Conservation (phyloP, 495 filamentous ascomycete genomes). For the Penicillium dipodomyicola region DNA sequence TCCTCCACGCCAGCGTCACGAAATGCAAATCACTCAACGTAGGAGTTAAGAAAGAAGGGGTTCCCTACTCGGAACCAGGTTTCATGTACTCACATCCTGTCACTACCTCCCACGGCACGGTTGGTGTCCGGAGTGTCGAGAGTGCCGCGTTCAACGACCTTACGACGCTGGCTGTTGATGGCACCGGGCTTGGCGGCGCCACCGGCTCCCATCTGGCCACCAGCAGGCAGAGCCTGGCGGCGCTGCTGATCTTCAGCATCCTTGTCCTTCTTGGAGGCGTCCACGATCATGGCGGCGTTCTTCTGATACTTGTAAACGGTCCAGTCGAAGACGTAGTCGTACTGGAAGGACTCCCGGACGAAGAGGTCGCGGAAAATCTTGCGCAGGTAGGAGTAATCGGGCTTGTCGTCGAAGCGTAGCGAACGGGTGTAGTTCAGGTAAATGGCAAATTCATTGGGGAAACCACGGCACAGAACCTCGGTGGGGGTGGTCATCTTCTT, state of each 20-base stretch:
- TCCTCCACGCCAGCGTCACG: constrained; percentile 77
- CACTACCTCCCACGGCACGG: constrained; percentile 86
- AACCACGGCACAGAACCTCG: constrained; percentile 97
- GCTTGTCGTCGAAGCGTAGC: constrained; percentile 99
- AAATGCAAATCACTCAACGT: constrained; percentile 75
- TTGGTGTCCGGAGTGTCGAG: constrained; percentile 80
- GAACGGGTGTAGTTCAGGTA: constrained; percentile 99
- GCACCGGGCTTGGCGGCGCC: constrained; percentile 66
- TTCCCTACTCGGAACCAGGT: constrained; percentile 93
- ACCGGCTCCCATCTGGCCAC: constrained; percentile 56
- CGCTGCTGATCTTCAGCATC: constrained; percentile 73
- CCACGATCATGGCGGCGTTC: constrained; percentile 88
- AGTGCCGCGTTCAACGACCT: constrained; percentile 70
- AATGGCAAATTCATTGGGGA: constrained; percentile 99
- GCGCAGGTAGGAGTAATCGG: constrained; percentile 98
- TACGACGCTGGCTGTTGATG: constrained; percentile 77
- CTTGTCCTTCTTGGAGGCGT: constrained; percentile 71
- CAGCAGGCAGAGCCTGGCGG: constrained; percentile 57
- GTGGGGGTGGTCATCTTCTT: constrained; percentile 99
- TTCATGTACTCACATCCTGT: constrained; percentile 95
- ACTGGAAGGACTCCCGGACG: constrained; percentile 98
- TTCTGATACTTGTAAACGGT: constrained; percentile 99
- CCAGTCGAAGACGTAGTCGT: constrained; percentile 99
- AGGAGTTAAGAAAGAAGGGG: constrained; percentile 54
- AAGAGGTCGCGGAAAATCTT: constrained; percentile 99